Evolutionary conservation across 176 grass and related monocot genomes (phyloP).

Genomic region (Juncus effusus): DNA sequence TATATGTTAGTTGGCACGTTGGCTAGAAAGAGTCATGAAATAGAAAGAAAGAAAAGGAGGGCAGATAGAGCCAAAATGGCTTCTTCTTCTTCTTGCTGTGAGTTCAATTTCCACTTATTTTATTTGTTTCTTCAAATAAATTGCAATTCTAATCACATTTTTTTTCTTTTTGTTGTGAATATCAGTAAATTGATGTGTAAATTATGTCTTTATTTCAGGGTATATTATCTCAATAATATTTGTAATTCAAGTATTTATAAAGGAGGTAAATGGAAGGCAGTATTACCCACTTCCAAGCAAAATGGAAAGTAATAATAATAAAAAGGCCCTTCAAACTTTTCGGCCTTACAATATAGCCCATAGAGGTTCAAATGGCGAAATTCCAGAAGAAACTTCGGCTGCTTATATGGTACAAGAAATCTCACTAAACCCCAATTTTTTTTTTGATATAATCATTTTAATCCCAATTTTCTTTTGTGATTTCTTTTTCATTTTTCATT

Average conservation of each 20-base stretch:
- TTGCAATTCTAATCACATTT: too few relatives aligned
- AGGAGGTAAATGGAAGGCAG: constrained; percentile 38
- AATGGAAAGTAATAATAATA: constrained; percentile 26
- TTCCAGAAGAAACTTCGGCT: constrained; percentile 83
- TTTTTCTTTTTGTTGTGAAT: too few relatives aligned
- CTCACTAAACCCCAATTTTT: too few relatives aligned
- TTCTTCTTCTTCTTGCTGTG: too few relatives aligned
- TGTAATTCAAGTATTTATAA: constrained; percentile 45
- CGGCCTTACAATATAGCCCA: constrained; percentile 97
- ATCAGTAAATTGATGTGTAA: neutral
- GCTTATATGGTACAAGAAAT: constrained; percentile 64
- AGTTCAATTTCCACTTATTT: too few relatives aligned
- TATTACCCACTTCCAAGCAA: constrained; percentile 74
- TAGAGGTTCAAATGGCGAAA: constrained; percentile 91
- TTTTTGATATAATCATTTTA: neutral
- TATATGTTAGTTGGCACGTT: too few relatives aligned
- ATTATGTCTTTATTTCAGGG: constrained; percentile 29
- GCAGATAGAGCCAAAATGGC: too few relatives aligned
- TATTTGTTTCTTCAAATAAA: too few relatives aligned
- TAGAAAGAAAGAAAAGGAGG: too few relatives aligned
- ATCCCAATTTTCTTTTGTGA: neutral
- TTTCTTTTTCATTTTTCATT: neutral
- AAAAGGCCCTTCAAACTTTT: constrained; percentile 62
- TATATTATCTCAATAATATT: constrained; percentile 26
- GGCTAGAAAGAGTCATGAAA: too few relatives aligned